Conservation (phyloP, 805 yeast species). For the Wickerhamiella brachini region DNA sequence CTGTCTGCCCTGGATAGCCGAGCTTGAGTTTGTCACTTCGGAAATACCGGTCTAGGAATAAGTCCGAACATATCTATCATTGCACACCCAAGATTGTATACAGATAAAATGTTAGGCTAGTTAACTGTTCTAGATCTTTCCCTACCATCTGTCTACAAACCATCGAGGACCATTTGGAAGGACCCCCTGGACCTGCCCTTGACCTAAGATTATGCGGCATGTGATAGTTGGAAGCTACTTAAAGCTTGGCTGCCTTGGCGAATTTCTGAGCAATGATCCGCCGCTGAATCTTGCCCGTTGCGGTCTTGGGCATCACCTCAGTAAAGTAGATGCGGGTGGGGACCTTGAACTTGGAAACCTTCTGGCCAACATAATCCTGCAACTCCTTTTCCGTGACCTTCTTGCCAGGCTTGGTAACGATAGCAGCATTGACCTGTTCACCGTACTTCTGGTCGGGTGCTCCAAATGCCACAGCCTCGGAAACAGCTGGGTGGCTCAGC, state of each 20-base stretch:
- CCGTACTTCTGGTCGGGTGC: constrained; percentile 57
- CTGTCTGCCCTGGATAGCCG: neutral
- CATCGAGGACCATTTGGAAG: too few species aligned
- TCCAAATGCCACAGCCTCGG: constrained; percentile 60
- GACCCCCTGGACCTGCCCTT: neutral
- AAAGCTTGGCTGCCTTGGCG: constrained; percentile 8
- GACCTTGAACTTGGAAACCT: constrained; percentile 44
- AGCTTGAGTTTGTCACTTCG: too few species aligned
- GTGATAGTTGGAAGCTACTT: neutral
- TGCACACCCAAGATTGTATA: too few species aligned
- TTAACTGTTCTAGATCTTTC: neutral
- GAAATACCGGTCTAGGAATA: too few species aligned
- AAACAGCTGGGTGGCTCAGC: constrained; percentile 46
- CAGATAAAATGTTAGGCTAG: too few species aligned
- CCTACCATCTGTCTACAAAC: too few species aligned
- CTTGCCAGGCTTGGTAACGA: constrained; percentile 37
- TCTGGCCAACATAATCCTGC: constrained; percentile 30
- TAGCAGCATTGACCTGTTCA: constrained; percentile 56
- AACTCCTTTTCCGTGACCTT: constrained; percentile 30
- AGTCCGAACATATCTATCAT: too few species aligned
- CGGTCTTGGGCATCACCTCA: constrained; percentile 54
- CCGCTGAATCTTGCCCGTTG: constrained; percentile 68
- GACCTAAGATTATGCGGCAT: neutral
- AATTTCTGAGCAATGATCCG: constrained; percentile 42
- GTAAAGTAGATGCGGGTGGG: constrained; percentile 47